Evolutionary conservation across 306 rosid species (phyloP), one percentile per base, ranked within the genome.

Genomic region (Corylus avellana): DNA sequence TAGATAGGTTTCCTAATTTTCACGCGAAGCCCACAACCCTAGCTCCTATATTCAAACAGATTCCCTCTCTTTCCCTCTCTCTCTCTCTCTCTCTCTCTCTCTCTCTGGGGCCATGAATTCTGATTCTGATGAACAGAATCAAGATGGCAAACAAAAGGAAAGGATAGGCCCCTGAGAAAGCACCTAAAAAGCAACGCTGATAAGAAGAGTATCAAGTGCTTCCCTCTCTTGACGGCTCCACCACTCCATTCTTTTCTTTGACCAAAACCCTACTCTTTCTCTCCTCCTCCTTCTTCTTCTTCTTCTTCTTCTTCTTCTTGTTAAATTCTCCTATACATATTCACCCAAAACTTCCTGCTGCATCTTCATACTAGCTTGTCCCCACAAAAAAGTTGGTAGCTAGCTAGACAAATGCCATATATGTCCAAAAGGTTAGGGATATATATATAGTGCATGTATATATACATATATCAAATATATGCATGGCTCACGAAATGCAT

Each of bases 181-280:
- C 79, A 86, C 94, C 88, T 87, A 67, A 88, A 88, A 90, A 88
- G 91, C 83, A 84, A 85, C 86, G 81, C 77, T 87, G 87, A 80
- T 79, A 66, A 80, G 84, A 84, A 83, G 86, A 79, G 83, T 73
- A 86, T 88, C 81, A 49, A 83, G 78, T 82, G 79, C 70, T 68
- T 81, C 86, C 79, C 87, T 83, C 57, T 81, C 85, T 66, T 67
- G 70, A 37, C 25, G 87, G 84, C 85, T 86, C 90, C 87, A 85
- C 89, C 88, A 76, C 68, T 49, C 13, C 13, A 44, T 29, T 68
- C 29, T 77, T 58, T 81, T 83, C 84, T 89, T 87, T 89, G 92
- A 85, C 93, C 89, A 84, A 80, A 84, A 17, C 81, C 78, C 77
- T 35, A 72, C 12, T 49, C 76, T 46, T 75, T 22, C 35, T 32